These are phyloP conservation scores for Penicillium sp. DNA, from an alignment of 2,329 filamentous ascomycete species.

Conservation along the genomic window DNA sequence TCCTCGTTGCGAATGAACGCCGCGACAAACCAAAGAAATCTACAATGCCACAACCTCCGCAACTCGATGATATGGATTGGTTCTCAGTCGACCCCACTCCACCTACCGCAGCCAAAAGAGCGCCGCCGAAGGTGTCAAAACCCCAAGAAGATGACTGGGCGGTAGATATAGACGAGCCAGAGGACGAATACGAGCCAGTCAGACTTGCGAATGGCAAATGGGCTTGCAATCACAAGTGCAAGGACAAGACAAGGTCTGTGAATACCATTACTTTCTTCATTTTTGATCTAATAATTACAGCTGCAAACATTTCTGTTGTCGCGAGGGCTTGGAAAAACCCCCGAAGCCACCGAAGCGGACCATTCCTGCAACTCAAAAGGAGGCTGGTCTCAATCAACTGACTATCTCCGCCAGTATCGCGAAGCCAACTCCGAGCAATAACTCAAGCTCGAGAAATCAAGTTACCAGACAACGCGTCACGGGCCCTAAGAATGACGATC, in stretches of 20 bases:
- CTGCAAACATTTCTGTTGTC: conserved; percentile 72
- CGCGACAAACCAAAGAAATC: neutral
- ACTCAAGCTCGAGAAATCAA: conserved; percentile 3
- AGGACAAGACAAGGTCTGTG: conserved; percentile 50
- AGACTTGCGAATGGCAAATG: conserved; percentile 68
- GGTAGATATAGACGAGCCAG: conserved; percentile 8
- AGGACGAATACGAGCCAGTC: conserved; percentile 40
- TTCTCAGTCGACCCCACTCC: conserved; percentile 15
- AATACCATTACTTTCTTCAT: neutral
- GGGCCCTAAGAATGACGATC: neutral
- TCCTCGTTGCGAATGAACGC: conserved; percentile 38
- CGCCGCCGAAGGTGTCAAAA: neutral
- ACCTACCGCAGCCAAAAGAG: conserved; percentile 1
- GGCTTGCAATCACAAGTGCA: conserved; percentile 70
- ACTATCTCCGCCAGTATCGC: conserved; percentile 29
- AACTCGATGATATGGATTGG: conserved; percentile 23
- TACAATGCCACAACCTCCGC: neutral
- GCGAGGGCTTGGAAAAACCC: conserved; percentile 66
- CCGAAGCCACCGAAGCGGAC: conserved; percentile 41
- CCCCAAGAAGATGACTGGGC: conserved; percentile 5
- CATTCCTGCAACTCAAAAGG: conserved; percentile 15
- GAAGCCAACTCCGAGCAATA: conserved; percentile 17
- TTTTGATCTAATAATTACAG: conserved; percentile 37
- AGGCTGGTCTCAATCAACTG: conserved; percentile 28
- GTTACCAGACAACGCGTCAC: neutral